These are phyloP conservation scores for Alternaria sp. DNA, from an alignment of 2,329 filamentous ascomycete genomes.

Conservation along the genomic window DNA sequence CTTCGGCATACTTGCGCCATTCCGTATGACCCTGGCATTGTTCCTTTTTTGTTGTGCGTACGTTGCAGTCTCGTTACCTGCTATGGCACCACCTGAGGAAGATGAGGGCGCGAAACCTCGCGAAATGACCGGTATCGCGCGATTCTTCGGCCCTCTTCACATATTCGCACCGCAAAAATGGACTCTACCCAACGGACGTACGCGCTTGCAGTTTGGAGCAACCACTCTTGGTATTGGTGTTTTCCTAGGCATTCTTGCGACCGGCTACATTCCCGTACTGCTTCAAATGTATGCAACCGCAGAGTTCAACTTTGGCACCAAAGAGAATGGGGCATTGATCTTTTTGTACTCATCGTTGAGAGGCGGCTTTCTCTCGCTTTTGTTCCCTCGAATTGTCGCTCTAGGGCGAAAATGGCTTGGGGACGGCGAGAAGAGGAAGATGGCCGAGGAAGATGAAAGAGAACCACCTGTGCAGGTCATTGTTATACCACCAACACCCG, in stretches of 20 bases:
- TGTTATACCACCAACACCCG: constrained; percentile 35
- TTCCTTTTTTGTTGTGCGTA: constrained; percentile 59
- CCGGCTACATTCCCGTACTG: constrained; percentile 71
- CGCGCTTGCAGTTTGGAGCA: constrained; percentile 67
- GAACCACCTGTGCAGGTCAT: constrained; percentile 34
- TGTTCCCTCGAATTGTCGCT: constrained; percentile 57
- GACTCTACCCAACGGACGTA: constrained; percentile 59
- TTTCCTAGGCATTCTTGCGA: constrained; percentile 73
- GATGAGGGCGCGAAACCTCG: constrained; percentile 42
- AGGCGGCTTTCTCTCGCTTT: constrained; percentile 56
- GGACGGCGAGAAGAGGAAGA: constrained; percentile 33
- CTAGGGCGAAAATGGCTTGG: constrained; percentile 52
- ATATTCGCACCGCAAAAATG: constrained; percentile 68
- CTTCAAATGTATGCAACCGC: constrained; percentile 61
- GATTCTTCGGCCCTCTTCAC: constrained; percentile 70
- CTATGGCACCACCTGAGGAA: constrained; percentile 56
- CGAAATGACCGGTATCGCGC: constrained; percentile 54
- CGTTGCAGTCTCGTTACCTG: constrained; percentile 55
- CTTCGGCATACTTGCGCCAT: constrained; percentile 70
- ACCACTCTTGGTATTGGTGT: constrained; percentile 71
- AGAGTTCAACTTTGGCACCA: constrained; percentile 56
- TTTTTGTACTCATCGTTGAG: constrained; percentile 57
- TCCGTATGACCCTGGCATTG: constrained; percentile 68
- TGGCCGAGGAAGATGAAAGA: constrained; percentile 14
- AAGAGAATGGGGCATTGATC: constrained; percentile 58